These are phyloP conservation scores for Domatiomyces catenatus DNA, from an alignment of 2,329 filamentous ascomycete genomes.

Conservation along the genomic window DNA sequence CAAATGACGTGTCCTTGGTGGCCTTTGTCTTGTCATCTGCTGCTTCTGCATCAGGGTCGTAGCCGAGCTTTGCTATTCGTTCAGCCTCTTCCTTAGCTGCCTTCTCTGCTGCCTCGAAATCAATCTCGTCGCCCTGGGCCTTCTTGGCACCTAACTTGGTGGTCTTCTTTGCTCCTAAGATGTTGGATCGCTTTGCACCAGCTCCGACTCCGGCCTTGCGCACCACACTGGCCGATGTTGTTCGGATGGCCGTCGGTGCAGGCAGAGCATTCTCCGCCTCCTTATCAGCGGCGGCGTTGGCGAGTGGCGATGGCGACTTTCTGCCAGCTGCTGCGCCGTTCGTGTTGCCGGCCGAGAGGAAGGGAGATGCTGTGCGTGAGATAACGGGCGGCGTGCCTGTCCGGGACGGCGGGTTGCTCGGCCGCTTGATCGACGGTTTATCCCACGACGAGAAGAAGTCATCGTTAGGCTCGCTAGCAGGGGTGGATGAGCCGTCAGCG, in stretches of 20 bases:
- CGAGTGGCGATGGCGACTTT: conserved; percentile 47
- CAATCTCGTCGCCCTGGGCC: conserved; percentile 57
- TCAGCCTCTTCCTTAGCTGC: conserved; percentile 96
- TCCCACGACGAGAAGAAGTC: conserved; percentile 99
- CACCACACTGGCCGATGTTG: conserved; percentile 65
- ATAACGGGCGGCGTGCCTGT: conserved; percentile 71
- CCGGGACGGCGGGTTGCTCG: conserved; percentile 81
- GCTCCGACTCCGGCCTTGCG: conserved; percentile 51
- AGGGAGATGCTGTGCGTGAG: conserved; percentile 74
- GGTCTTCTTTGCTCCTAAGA: conserved; percentile 72
- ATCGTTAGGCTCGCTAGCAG: conserved; percentile 56
- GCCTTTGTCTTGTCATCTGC: conserved; percentile 30
- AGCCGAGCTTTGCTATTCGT: conserved; percentile 85
- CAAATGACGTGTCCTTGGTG: conserved; percentile 43
- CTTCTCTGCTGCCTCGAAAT: conserved; percentile 94
- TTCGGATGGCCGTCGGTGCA: conserved; percentile 51
- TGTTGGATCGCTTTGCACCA: conserved; percentile 61
- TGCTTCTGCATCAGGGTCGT: conserved; percentile 79
- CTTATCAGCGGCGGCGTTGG: conserved; percentile 39
- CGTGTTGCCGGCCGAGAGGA: conserved; percentile 54
- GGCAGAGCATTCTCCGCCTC: conserved; percentile 37
- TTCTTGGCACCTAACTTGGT: conserved; percentile 88
- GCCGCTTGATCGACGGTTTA: conserved; percentile 90
- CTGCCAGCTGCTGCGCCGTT: conserved; percentile 59
- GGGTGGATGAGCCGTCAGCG: conserved; percentile 53